Evolutionary conservation across 1,284 basidiomycete genomes (phyloP).

Genomic region (Melampsora americana): DNA sequence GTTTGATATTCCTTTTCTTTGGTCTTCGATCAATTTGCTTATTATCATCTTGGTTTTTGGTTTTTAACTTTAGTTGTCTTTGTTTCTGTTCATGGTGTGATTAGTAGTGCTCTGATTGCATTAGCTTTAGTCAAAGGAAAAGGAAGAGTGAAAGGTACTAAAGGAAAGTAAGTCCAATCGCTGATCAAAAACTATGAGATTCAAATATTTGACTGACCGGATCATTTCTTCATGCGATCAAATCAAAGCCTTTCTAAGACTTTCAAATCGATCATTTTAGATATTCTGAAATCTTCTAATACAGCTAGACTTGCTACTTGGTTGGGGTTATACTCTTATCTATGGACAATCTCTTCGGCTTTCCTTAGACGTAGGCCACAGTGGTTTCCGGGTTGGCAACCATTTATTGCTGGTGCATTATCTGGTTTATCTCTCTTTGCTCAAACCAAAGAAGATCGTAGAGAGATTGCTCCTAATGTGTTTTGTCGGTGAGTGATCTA

Average conservation of each 20-base stretch:
- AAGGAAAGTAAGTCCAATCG: not conserved
- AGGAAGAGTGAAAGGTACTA: not conserved
- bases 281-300: constrained; percentile 20
- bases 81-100: constrained; percentile 30
- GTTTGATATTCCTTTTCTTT: not conserved
- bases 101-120: constrained; percentile 14
- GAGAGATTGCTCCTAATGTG: constrained; percentile 39
- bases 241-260: not conserved
- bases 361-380: constrained; percentile 20
- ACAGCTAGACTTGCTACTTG: constrained; percentile 31
- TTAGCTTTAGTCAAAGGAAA: constrained; percentile 28
- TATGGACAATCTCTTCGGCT: constrained; percentile 35
- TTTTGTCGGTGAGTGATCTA: constrained; percentile 34
- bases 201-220: not conserved
- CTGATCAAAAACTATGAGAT: not conserved
- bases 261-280: constrained; percentile 1
- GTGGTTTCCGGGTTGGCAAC: constrained; percentile 22
- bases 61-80: constrained; percentile 21
- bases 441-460: constrained; percentile 27
- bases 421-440: constrained; percentile 38
- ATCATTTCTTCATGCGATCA: not conserved
- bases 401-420: constrained; percentile 36
- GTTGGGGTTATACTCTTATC: constrained; percentile 22
- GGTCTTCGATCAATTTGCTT: not conserved
- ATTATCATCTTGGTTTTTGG: not conserved